phyloP scores from a whole-genome alignment of 805 yeast species.

The Ogataea philodendri region DNA sequence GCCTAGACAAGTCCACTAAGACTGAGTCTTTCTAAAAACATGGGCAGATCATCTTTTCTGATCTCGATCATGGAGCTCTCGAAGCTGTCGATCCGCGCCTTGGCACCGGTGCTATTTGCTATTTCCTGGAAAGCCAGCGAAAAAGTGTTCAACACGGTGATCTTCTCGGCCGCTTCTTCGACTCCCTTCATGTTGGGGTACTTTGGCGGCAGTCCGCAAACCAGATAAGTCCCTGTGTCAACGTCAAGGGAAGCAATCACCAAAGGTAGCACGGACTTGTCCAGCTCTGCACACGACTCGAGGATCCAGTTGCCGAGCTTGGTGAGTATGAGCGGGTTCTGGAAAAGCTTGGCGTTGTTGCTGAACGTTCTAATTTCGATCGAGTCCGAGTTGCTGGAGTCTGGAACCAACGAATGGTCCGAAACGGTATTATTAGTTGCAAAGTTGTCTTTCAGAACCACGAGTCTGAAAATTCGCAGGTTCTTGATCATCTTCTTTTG shows the following conservation, averaged over 20 bases:
- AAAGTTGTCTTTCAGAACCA: slow-evolving; percentile 75
- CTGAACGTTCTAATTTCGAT: slow-evolving; percentile 33
- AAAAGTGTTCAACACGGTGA: slow-evolving; percentile 69
- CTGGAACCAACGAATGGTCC: slow-evolving; percentile 13
- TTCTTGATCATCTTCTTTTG: slow-evolving; percentile 81
- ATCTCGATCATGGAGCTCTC: slow-evolving; percentile 93
- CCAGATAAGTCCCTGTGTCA: slow-evolving; percentile 72
- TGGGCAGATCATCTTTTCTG: slow-evolving; percentile 78
- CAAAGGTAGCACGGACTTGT: slow-evolving; percentile 66
- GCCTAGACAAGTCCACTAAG: slow-evolving; percentile 55
- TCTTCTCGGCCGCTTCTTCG: slow-evolving; percentile 35
- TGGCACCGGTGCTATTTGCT: slow-evolving; percentile 80
- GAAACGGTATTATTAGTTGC: slow-evolving; percentile 21
- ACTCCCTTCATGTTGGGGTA: slow-evolving; percentile 49
- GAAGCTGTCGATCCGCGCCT: slow-evolving; percentile 88
- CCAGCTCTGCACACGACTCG: slow-evolving; percentile 84
- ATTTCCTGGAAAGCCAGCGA: slow-evolving; percentile 90
- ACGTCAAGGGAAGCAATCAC: slow-evolving; percentile 82
- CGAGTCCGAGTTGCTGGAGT: slow-evolving; percentile 26
- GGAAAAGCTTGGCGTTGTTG: slow-evolving; percentile 75
- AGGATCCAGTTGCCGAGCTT: slow-evolving; percentile 88
- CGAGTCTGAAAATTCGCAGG: slow-evolving; percentile 75
- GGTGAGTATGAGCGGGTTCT: slow-evolving; percentile 81
- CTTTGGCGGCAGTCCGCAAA: slow-evolving; percentile 85
- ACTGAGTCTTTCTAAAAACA: slow-evolving; percentile 82